A percentile compares a stretch with the other conserved stretches of the same genome.
Evolutionary conservation across 2,329 filamentous ascomycete genomes (phyloP).

Genomic region (Xylariomycetidae sp.): DNA sequence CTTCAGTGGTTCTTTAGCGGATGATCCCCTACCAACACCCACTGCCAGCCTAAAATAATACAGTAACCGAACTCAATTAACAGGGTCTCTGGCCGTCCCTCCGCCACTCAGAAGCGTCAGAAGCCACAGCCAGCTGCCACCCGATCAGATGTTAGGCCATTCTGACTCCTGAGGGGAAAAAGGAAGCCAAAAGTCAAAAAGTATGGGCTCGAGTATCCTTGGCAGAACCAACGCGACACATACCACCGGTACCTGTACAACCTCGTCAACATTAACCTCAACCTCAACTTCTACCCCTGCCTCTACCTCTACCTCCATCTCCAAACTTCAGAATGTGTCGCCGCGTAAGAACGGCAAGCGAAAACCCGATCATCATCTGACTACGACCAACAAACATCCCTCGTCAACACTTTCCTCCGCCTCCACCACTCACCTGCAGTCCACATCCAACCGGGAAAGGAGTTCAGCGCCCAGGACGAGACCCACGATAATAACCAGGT

Average conservation of each 20-base stretch:
- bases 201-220: slow-evolving; percentile 1
- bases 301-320: neutral
- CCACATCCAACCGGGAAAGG: neutral
- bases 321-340: neutral
- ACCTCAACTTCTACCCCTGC: no score
- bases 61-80: no score
- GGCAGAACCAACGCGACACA: slow-evolving; percentile 1
- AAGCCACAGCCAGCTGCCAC: no score
- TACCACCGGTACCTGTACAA: no score
- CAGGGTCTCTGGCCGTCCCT: no score
- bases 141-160: no score
- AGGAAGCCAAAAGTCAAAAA: slow-evolving; percentile 1
- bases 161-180: no score
- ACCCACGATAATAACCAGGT: slow-evolving; percentile 9
- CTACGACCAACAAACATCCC: neutral
- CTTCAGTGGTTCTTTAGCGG: no score
- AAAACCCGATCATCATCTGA: neutral
- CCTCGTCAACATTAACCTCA: no score
- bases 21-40: no score
- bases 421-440: neutral
- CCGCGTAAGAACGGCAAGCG: neutral
- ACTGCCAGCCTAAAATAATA: no score
- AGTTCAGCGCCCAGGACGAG: slow-evolving; percentile 1
- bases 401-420: neutral
- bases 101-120: no score